These are phyloP conservation scores for Marasmius tenuissimus DNA, from an alignment of 1,284 basidiomycete genomes.

Conservation along the genomic window DNA sequence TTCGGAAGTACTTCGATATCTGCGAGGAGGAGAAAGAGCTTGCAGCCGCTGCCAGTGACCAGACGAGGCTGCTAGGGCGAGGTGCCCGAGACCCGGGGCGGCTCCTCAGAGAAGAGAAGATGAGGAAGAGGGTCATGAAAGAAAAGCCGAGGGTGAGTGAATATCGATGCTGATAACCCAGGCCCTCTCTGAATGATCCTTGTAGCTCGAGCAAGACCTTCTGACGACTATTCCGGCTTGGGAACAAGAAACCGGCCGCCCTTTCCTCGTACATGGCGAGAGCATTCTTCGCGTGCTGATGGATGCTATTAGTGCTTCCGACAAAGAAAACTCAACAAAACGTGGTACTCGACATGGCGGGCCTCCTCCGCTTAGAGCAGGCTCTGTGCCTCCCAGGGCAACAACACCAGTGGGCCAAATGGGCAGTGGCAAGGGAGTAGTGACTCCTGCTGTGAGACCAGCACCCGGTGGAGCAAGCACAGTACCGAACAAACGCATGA, in stretches of 20 bases:
- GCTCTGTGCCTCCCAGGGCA: constrained; percentile 56
- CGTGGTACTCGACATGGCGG: constrained; percentile 20
- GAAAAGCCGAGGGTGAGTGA: constrained; percentile 89
- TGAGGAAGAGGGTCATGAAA: constrained; percentile 92
- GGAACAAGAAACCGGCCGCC: constrained; percentile 78
- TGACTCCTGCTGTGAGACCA: constrained; percentile 61
- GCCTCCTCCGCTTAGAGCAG: constrained; percentile 30
- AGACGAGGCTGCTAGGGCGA: constrained; percentile 73
- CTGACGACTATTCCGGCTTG: constrained; percentile 79
- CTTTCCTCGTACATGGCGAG: constrained; percentile 86
- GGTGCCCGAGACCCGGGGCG: constrained; percentile 78
- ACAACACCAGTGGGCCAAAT: constrained; percentile 53
- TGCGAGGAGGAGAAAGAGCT: constrained; percentile 89
- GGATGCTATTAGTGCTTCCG: constrained; percentile 62
- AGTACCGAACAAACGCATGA: constrained; percentile 58
- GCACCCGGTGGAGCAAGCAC: constrained; percentile 45
- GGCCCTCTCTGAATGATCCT: constrained; percentile 7
- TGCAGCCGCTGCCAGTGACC: constrained; percentile 77
- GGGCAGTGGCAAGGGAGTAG: constrained; percentile 35
- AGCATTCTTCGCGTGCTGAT: constrained; percentile 81
- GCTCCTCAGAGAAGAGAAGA: constrained; percentile 93
- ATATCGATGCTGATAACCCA: background rate
- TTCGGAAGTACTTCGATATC: constrained; percentile 91
- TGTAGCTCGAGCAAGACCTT: constrained; percentile 86
- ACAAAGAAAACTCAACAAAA: constrained; percentile 76